phyloP scores from a whole-genome alignment of 2,329 filamentous ascomycete species.

The Verticillium isaacii region DNA sequence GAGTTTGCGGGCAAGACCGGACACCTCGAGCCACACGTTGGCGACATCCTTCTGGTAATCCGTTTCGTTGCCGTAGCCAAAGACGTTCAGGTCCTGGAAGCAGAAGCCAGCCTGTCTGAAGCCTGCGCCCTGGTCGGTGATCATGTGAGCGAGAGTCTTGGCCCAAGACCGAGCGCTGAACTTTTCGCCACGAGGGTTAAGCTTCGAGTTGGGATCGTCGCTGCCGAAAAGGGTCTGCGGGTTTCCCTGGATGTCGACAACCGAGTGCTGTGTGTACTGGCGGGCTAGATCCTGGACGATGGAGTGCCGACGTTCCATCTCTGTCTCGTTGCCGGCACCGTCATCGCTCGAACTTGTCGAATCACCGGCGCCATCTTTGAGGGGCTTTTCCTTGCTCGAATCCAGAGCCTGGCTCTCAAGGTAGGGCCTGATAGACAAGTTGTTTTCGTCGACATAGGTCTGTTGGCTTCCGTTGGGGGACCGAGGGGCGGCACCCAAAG shows the following conservation, averaged over 20 bases:
- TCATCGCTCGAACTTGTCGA: constrained; percentile 4
- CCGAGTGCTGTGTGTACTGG: constrained; percentile 14
- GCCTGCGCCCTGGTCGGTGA: constrained; percentile 18
- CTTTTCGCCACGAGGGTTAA: constrained; percentile 43
- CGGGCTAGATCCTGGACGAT: constrained; percentile 17
- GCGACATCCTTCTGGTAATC: constrained; percentile 41
- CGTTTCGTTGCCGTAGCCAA: constrained; percentile 41
- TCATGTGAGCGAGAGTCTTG: constrained; percentile 18
- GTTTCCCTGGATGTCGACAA: constrained; percentile 15
- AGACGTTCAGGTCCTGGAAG: constrained; percentile 41
- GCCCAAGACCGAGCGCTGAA: constrained; percentile 43
- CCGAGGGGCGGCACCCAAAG: not conserved
- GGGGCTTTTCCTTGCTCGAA: not conserved
- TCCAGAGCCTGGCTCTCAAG: not conserved
- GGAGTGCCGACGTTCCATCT: constrained; percentile 13
- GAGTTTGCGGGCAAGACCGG: constrained; percentile 19
- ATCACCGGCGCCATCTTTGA: constrained; percentile 1
- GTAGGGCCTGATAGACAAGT: not conserved
- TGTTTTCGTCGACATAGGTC: constrained; percentile 7
- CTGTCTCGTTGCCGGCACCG: constrained; percentile 9
- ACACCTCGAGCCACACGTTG: constrained; percentile 24
- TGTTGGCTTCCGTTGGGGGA: constrained; percentile 11
- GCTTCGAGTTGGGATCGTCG: constrained; percentile 32
- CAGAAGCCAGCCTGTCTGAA: constrained; percentile 27
- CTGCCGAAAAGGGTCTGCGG: constrained; percentile 18